Base-by-base conservation (phyloP, 768 basidiomycete genomes). In the Lactifluus piperatus region DNA sequence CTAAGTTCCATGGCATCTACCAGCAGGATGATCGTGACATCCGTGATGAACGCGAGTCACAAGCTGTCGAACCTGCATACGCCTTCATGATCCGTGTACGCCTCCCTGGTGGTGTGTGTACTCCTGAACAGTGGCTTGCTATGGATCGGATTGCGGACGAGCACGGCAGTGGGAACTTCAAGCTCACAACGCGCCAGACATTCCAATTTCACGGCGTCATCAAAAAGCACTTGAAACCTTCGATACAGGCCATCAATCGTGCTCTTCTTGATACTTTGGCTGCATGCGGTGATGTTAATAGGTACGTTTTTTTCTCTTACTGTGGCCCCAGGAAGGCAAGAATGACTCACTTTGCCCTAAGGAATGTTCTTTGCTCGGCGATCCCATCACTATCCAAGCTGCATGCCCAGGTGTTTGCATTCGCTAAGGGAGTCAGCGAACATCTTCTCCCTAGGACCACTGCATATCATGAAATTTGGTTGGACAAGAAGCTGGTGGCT, bases 181-280 rank as follows among this genome's bases (percentile, higher is more conserved):
- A 99, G 78, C 85, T 99, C 64, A 99, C 97, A 50, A 99, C 97
- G 36, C 81, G 97, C 62, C 85, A 93, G 71, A 99, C 97, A 11
- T 99, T 98, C 86, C 97, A 99, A 74, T 98, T 97, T 80, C 97
- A 99, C 72, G 97, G 97, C 57, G 91, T 99, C 65, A 92, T 99
- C 77, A 99, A 99, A 78, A 81, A 81, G 63, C 94, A 99, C 70
- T 74, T 99, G 71, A 98, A 98, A 75, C 86, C 90, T 29, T 90
- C 94, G 18, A 98, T 99, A 64, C 94, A 97, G 75, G 91, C 85
- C 55, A 98, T 99, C 72, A 99, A 99, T 74, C 79, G 84, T 51
- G 85, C 80, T 24, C 69, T 97, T 65, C 77, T 99, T 58, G 97
- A 99, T 72, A 97, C 97, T 3, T 83, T 99, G 61, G 97, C 95